phyloP scores from a whole-genome alignment of 2,329 filamentous ascomycete species.

The Neonectria faginata region DNA sequence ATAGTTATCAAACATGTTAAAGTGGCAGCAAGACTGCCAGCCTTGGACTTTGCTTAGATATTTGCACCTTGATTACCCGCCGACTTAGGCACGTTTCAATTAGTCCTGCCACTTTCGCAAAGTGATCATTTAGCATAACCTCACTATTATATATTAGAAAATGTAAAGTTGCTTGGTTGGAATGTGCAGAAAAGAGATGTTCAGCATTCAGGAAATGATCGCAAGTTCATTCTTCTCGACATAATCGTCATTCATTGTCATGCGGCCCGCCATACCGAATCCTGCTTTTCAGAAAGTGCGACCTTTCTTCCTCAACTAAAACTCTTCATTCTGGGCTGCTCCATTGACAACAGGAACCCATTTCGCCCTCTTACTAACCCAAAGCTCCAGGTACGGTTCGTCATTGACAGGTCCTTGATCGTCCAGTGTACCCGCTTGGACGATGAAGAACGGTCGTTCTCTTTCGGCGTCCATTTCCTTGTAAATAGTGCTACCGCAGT shows the following conservation, averaged over 20 bases:
- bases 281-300: neutral
- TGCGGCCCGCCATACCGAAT: neutral
- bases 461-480: neutral
- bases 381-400: neutral
- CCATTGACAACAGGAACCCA: neutral
- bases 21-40: too few relatives aligned
- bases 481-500: neutral
- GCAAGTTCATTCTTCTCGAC: neutral
- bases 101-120: too few relatives aligned
- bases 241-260: neutral
- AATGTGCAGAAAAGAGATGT: too few relatives aligned
- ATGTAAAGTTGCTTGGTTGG: too few relatives aligned
- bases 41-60: too few relatives aligned
- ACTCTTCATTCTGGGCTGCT: neutral
- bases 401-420: neutral
- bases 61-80: too few relatives aligned
- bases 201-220: neutral
- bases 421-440: neutral
- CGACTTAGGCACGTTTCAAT: too few relatives aligned
- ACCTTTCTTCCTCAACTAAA: neutral
- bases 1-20: too few relatives aligned
- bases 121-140: too few relatives aligned
- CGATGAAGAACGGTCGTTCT: neutral
- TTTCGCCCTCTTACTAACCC: neutral
- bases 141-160: too few relatives aligned